A percentile compares a stretch with the other conserved stretches of the same genome.
These are phyloP conservation scores for Pichia nanzhaoensis DNA, from an alignment of 805 yeast genomes.

Conservation along the genomic window DNA sequence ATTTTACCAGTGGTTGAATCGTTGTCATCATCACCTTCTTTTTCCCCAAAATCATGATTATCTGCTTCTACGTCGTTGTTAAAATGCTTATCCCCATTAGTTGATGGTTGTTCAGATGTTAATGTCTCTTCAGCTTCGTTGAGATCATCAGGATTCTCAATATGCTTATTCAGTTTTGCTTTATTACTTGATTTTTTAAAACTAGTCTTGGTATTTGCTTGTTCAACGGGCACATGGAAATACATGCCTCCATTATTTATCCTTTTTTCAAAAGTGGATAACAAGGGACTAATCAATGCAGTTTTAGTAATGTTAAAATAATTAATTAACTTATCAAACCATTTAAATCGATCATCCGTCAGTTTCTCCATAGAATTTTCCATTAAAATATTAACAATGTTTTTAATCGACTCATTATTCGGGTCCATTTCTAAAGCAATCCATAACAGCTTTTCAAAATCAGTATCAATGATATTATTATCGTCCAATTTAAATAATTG, in stretches of 20 bases:
- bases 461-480: slow-evolving; percentile 14
- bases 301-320: slow-evolving; percentile 23
- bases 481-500: slow-evolving; percentile 25
- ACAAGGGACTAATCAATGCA: slow-evolving; percentile 19
- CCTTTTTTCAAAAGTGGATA: slow-evolving; percentile 22
- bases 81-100: slow-evolving; percentile 5
- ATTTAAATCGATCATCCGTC: slow-evolving; percentile 17
- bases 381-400: slow-evolving; percentile 20
- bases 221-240: slow-evolving; percentile 16
- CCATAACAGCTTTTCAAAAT: slow-evolving; percentile 25
- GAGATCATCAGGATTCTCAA: slow-evolving; percentile 16
- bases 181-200: neutral
- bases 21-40: slow-evolving; percentile 8
- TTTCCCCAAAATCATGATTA: slow-evolving; percentile 10
- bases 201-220: neutral
- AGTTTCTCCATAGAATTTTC: slow-evolving; percentile 15
- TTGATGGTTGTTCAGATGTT: slow-evolving; percentile 7
- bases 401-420: slow-evolving; percentile 15
- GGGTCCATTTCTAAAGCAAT: slow-evolving; percentile 27
- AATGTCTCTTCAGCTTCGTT: slow-evolving; percentile 15
- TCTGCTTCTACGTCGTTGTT: slow-evolving; percentile 2
- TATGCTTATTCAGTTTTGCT: neutral
- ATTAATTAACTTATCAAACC: slow-evolving; percentile 26
- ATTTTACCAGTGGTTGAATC: neutral
- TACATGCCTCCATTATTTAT: slow-evolving; percentile 29